Evolutionary conservation across 2,329 filamentous ascomycete genomes (phyloP), one percentile per base, ranked within the genome.

Genomic region (Zymoseptoria pseudotritici): DNA sequence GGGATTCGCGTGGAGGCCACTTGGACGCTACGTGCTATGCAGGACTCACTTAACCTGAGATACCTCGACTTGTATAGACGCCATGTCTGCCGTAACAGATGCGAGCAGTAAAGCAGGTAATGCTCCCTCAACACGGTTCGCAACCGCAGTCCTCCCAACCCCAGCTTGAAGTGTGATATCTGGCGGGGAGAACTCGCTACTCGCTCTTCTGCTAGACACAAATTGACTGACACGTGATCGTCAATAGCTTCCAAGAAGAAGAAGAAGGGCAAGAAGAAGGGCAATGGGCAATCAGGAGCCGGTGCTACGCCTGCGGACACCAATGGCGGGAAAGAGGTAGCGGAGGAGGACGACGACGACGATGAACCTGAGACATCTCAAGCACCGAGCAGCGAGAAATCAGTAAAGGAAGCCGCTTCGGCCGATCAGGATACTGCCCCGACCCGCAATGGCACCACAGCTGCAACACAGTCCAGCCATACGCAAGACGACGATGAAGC

Each of bases 241-340:
- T 17, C 36, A 42, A 42, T 10, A 42, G 36, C 54, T 19, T 56
- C 54, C 7, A 83, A 77, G 68, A 79, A 79, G 67, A 83, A 81
- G 75, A 81, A 77, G 71, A 83, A 80, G 51, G 61, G 56, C 69
- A 81, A 80, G 74, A 83, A 80, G 72, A 81, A 80, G 72, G 74
- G 72, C 60, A 70, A 70, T 54, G 71, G 69, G 58, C 82, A 80
- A 68, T 67, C 69, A 20, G 75, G 77, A 60, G 64, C 67, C 20
- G 76, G 75, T 61, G 73, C 73, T 17, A 74, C 75, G 54, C 57
- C 66, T 4, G 61, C 61, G 21, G 75, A 73, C 50, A 60, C 66
- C 42, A 72, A 74, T 65, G 69, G 69, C 55, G 67, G 67, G 53
- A 74, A 71, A 56, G 68, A 72, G 26, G 69, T 72, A 9, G 73